Evolutionary conservation across 768 basidiomycete species (phyloP), one percentile per base, ranked within the genome.

Genomic region (Tephrocybe sp.): DNA sequence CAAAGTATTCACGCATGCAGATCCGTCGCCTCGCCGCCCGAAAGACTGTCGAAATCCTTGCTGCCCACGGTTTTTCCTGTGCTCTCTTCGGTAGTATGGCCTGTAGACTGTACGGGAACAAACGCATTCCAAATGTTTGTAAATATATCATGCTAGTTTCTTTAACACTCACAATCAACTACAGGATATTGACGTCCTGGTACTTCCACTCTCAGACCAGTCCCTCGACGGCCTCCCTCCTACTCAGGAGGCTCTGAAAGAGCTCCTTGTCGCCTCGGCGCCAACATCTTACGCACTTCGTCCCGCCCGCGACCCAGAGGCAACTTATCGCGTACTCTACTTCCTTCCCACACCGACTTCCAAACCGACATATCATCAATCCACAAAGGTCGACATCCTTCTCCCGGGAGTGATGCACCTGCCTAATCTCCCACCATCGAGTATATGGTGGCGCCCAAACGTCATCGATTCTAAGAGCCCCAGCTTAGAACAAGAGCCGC

Each of bases 11-110:
- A 9, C 44, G 37, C 1, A 32, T 54, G 44, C 50, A 58, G 21
- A 58, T 58, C n/a, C 50, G 57, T 21, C 52, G 51, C 16, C 26
- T 52, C 32, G 57, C 57, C 7, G 54, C 54, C n/a, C 34, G 39
- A 4, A 50, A 25, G 15, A 51, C 54, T 4, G 47, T 52, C 12
- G 36, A 48, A 16, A 47, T 55, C 24, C 47, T 58, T 5, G 5
- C 35, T 16, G 30, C 34, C 2, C 54, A 52, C 15, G 54, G 51
- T 12, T 58, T 55, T 16, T 25, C 42, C 0, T 46, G 51, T 18
- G 54, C 54, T 12, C 24, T 58, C 6, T 54, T 58, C n/a, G 57
- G 57, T 9, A 55, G 57, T 35, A 58, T 58, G 57, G 57, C 54
- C 8, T 55, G 54, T 25, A 55, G 48, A 28, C 16, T 58, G 15